A percentile compares a stretch with the other conserved stretches of the same genome.
phyloP scores from a whole-genome alignment of 2,329 filamentous ascomycete genomes.

The Colletotrichum agaves region DNA sequence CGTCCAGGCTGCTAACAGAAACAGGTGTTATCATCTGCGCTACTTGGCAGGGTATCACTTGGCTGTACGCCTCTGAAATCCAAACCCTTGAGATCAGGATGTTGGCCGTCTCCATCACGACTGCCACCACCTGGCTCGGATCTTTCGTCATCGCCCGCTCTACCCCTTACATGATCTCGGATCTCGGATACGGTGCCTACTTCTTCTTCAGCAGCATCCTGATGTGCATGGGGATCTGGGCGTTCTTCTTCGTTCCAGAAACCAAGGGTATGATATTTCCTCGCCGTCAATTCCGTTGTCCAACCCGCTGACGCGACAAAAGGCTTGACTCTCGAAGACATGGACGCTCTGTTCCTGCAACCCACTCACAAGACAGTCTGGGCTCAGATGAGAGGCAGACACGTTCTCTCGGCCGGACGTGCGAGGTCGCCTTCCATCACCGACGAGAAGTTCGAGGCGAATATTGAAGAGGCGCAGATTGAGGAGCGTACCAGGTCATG shows the following conservation, averaged over 20 bases:
- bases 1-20: neutral
- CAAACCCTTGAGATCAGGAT: constrained; percentile 53
- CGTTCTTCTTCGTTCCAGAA: constrained; percentile 62
- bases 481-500: constrained; percentile 30
- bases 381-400: constrained; percentile 39
- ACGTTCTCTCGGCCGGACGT: constrained; percentile 11
- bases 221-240: constrained; percentile 57
- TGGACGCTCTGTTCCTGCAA: constrained; percentile 51
- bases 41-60: constrained; percentile 55
- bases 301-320: neutral
- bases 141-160: constrained; percentile 53
- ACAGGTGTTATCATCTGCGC: constrained; percentile 47
- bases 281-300: no score
- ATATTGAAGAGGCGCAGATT: constrained; percentile 30
- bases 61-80: constrained; percentile 59
- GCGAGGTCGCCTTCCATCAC: constrained; percentile 27
- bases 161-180: constrained; percentile 54
- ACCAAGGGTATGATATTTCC: constrained; percentile 54
- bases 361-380: constrained; percentile 48
- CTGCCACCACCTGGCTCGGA: constrained; percentile 51
- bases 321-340: constrained; percentile 58
- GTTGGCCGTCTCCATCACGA: constrained; percentile 49
- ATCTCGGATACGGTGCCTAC: constrained; percentile 60
- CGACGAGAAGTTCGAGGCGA: constrained; percentile 35
- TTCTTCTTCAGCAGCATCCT: constrained; percentile 63